Base-by-base conservation (phyloP, 2,329 filamentous ascomycete species). In the Lachnellula arida region DNA sequence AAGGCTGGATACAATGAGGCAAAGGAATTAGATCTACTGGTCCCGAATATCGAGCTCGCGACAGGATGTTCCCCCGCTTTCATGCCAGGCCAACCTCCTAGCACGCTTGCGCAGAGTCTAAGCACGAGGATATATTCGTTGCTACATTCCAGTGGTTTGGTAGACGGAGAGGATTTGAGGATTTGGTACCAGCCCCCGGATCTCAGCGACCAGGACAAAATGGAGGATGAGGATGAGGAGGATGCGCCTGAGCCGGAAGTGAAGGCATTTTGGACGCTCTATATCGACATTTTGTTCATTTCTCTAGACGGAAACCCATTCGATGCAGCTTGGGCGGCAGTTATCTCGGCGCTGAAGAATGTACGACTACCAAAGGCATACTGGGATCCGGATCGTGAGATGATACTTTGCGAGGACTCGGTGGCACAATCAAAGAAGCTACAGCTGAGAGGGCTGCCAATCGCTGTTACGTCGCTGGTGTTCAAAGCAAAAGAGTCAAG, bases 231-330 rank as follows among this genome's bases (percentile, higher is more conserved):
- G n/a, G 63, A 67, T 3, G 62, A 67, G 7, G 64, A 62, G 19
- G 51, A 57, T 34, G 55, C 57, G 3, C 58, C 70, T 52, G 71
- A 71, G 37, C 70, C 71, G 7, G 78, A 84, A 60, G 73, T 93
- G 11, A 93, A 89, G 70, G 94, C 88, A 0, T 97, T 95, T 72
- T 99, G 93, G 94, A 86, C 89, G 9, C 82, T 99, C 19, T 97
- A 96, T 72, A 89, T 99, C 62, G 93, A 97, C 69, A 79, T 97
- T n/a, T 82, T 97, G 68, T 94, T 96, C 74, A 87, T 99, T 63
- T 95, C 90, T 0, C 84, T 96, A 49, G 92, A 96, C 61, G 93
- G 93, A 5, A 96, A 94, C 67, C 84, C 91, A 1, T 92, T 97
- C 62, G 93, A 99, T 68, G 89, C 90, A 0, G 90, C 91, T 0